Percentiles rank a stretch among this genome's conserved stretches.
Evolutionary conservation across 768 basidiomycete genomes (phyloP).

Genomic region (Mycena chlorophos): DNA sequence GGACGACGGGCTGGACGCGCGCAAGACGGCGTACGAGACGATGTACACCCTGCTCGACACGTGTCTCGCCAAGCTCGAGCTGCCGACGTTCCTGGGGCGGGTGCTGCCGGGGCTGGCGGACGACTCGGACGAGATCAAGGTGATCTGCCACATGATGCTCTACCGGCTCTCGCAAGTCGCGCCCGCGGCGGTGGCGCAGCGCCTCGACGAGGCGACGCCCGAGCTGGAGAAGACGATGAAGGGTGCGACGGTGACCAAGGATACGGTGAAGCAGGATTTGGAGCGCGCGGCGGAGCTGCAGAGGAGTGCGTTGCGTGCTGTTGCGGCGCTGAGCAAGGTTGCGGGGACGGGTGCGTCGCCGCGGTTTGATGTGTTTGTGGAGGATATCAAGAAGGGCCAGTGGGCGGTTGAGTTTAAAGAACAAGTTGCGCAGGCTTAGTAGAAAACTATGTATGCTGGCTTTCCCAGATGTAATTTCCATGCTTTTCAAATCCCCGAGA

Average conservation of each 20-base stretch:
- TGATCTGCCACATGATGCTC: conserved; percentile 93
- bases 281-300: conserved; percentile 90
- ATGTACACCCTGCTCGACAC: conserved; percentile 95
- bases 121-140: conserved; percentile 95
- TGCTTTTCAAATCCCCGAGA: no score
- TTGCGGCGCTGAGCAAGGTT: conserved; percentile 84
- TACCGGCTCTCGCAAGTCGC: conserved; percentile 87
- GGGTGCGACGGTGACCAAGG: conserved; percentile 85
- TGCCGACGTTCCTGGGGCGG: conserved; percentile 79
- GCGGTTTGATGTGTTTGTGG: conserved; percentile 80
- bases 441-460: background rate
- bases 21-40: conserved; percentile 97
- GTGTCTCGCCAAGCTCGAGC: conserved; percentile 83
- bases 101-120: conserved; percentile 85
- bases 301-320: conserved; percentile 83
- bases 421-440: conserved; percentile 28
- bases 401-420: conserved; percentile 77
- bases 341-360: conserved; percentile 60
- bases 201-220: conserved; percentile 82
- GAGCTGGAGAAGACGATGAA: conserved; percentile 88
- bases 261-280: conserved; percentile 92
- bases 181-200: conserved; percentile 77
- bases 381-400: conserved; percentile 64
- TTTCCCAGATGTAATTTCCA: no score
- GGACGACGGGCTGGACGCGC: conserved; percentile 93